These are phyloP conservation scores for Penicillium angulare DNA, from an alignment of 495 filamentous ascomycete species.

Conservation along the genomic window DNA sequence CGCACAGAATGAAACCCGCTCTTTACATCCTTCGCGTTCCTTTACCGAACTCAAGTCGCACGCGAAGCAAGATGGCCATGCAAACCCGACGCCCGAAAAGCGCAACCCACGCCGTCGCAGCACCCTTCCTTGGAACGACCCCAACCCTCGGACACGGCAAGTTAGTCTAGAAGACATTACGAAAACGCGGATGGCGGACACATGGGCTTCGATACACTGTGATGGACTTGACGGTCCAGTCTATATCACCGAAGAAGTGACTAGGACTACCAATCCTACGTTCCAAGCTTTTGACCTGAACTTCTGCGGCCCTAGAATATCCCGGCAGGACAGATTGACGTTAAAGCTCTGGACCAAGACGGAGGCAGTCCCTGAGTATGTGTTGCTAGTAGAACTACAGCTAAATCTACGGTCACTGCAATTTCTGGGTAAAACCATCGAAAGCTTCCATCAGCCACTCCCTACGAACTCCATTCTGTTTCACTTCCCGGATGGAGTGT, in stretches of 20 bases:
- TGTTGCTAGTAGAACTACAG: conserved; percentile 67
- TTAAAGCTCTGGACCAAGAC: conserved; percentile 78
- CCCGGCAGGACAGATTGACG: conserved; percentile 59
- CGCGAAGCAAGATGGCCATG: conserved; percentile 23
- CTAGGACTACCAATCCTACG: conserved; percentile 82
- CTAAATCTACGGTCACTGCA: conserved; percentile 69
- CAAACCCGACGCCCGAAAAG: conserved; percentile 22
- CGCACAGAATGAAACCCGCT: conserved; percentile 52
- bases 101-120: conserved; percentile 59
- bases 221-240: conserved; percentile 65
- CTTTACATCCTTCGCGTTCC: conserved; percentile 69
- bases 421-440: conserved; percentile 75
- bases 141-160: conserved; percentile 67
- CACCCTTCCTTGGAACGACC: conserved; percentile 64
- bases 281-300: conserved; percentile 85
- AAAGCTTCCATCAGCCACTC: conserved; percentile 72
- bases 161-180: conserved; percentile 72
- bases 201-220: conserved; percentile 85
- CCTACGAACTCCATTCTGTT: conserved; percentile 84
- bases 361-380: conserved; percentile 55
- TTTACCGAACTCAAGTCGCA: conserved; percentile 61
- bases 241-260: conserved; percentile 83
- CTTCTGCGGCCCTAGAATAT: conserved; percentile 61
- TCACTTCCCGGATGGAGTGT: conserved; percentile 84
- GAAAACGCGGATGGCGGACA: conserved; percentile 72